phyloP scores from a whole-genome alignment of 441 rosid species.

The Populus hybrid region DNA sequence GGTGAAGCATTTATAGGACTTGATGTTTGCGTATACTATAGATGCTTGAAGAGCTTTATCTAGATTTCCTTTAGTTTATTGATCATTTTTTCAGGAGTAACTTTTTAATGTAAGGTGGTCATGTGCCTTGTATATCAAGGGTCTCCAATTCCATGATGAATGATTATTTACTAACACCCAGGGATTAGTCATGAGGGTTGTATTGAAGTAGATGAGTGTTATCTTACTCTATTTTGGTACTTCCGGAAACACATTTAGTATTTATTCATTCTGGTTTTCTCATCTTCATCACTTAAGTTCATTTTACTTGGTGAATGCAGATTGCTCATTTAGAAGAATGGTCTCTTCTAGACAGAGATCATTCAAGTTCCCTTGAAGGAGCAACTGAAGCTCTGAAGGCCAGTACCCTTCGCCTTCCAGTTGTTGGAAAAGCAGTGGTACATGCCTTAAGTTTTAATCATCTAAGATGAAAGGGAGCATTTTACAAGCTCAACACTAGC shows the following conservation, averaged over 20 bases:
- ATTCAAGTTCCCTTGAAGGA: slow-evolving; percentile 61
- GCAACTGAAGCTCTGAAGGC: slow-evolving; percentile 78
- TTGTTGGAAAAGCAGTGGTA: slow-evolving; percentile 74
- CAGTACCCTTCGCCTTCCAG: slow-evolving; percentile 92
- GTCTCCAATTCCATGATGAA: neutral
- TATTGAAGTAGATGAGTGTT: neutral
- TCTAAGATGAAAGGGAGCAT: neutral
- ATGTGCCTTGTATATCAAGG: neutral
- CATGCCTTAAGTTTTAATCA: slow-evolving; percentile 14
- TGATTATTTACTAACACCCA: neutral
- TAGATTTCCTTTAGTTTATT: neutral
- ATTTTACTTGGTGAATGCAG: slow-evolving; percentile 37
- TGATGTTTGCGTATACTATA: neutral
- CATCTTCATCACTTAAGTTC: slow-evolving; percentile 6
- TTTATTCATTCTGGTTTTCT: neutral
- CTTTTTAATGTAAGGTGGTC: neutral
- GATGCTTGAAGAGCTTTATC: neutral
- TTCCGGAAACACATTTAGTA: neutral
- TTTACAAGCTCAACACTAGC: slow-evolving; percentile 11
- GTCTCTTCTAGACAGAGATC: slow-evolving; percentile 55
- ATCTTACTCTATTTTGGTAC: neutral
- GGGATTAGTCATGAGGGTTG: neutral
- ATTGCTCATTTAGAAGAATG: slow-evolving; percentile 64
- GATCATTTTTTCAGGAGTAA: neutral
- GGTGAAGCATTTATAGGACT: neutral